Percentiles rank a stretch among this genome's conserved stretches.
Evolutionary conservation across 768 basidiomycete genomes (phyloP).

Genomic region (Coprinopsis sp.): DNA sequence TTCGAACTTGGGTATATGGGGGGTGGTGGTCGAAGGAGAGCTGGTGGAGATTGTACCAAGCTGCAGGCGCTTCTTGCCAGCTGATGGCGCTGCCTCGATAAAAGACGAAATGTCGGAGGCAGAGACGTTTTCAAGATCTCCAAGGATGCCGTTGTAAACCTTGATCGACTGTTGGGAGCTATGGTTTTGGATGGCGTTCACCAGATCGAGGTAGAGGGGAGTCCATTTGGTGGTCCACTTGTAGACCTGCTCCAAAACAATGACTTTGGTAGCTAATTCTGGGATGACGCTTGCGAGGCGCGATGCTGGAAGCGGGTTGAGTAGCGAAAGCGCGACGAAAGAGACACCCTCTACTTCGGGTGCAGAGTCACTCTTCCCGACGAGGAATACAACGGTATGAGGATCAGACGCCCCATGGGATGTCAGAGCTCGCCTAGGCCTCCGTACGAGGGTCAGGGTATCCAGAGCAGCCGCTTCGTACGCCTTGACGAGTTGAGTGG

Average conservation of each 20-base stretch:
- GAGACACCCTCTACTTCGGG: conserved; percentile 52
- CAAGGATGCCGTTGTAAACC: conserved; percentile 63
- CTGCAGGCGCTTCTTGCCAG: conserved; percentile 39
- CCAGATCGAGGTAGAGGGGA: conserved; percentile 79
- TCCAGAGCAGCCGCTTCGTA: conserved; percentile 69
- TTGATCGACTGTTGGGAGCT: conserved; percentile 43
- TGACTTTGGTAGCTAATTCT: conserved; percentile 54
- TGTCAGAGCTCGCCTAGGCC: conserved; percentile 54
- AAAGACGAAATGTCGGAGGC: conserved; percentile 48
- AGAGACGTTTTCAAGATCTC: conserved; percentile 37
- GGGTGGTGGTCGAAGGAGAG: conserved; percentile 29
- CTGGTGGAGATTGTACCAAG: conserved; percentile 37
- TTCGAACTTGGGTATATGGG: conserved; percentile 87
- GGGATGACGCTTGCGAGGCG: conserved; percentile 59
- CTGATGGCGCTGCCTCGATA: conserved; percentile 36
- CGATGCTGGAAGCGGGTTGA: conserved; percentile 65
- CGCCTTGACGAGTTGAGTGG: conserved; percentile 39
- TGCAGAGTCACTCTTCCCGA: conserved; percentile 47
- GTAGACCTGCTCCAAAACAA: conserved; percentile 79
- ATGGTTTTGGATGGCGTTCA: conserved; percentile 63
- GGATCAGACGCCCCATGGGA: conserved; percentile 51
- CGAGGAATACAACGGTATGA: conserved; percentile 63
- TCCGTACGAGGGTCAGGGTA: conserved; percentile 56
- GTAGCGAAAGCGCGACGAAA: conserved; percentile 60
- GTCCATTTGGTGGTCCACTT: conserved; percentile 83